Percentiles rank a stretch among this genome's conserved stretches.
Conservation (phyloP, 2,329 filamentous ascomycete genomes). For the Catunica adiposa region DNA sequence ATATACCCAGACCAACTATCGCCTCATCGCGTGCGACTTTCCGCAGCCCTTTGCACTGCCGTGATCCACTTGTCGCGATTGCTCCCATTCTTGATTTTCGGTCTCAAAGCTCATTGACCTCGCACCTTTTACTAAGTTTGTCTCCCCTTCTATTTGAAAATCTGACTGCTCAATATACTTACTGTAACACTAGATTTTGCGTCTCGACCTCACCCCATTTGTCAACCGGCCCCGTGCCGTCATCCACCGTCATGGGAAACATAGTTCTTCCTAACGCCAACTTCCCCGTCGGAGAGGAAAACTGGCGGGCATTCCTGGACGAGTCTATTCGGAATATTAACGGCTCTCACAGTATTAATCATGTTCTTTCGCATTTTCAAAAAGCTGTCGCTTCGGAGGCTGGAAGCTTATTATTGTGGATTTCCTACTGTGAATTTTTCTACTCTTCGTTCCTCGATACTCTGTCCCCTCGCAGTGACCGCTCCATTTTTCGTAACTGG, state of each 20-base stretch:
- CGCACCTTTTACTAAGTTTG: too few species aligned
- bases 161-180: too few species aligned
- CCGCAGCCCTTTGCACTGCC: too few species aligned
- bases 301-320: constrained; percentile 62
- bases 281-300: constrained; percentile 52
- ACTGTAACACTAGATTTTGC: too few species aligned
- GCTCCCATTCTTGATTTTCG: too few species aligned
- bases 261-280: constrained; percentile 24
- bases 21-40: too few species aligned
- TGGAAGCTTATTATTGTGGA: constrained; percentile 58
- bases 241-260: not conserved
- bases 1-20: too few species aligned
- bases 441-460: constrained; percentile 43
- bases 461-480: constrained; percentile 3
- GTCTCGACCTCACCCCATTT: too few species aligned
- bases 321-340: constrained; percentile 47
- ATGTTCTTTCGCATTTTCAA: constrained; percentile 54
- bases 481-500: constrained; percentile 24
- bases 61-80: too few species aligned
- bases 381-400: constrained; percentile 55
- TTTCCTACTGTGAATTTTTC: constrained; percentile 63
- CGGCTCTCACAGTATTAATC: constrained; percentile 36
- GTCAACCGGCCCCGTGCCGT: too few species aligned
- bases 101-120: too few species aligned
- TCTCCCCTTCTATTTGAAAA: too few species aligned